Base-by-base conservation (phyloP, 805 yeast genomes). In the Saturnispora halmiae region DNA sequence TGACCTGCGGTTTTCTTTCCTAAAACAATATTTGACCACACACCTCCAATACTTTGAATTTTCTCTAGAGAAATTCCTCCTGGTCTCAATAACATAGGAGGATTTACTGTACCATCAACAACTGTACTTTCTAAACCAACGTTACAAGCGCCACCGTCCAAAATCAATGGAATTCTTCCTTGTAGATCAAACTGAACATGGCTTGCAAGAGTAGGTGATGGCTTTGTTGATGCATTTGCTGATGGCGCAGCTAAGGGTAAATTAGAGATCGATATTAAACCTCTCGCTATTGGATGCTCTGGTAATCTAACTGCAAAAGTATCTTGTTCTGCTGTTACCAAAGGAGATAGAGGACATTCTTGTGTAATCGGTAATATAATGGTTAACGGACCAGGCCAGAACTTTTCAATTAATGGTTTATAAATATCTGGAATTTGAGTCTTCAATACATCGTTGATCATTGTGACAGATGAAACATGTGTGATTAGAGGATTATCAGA, bases 331-430 rank as follows among this genome's bases (percentile, higher is more conserved):
- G 90, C 92, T 0, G 98, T 90, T 18, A 92, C 94, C 14, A 75
- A 65, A 26, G 67, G 65, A 2, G 96, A 86, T 2, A 90, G 64
- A 1, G 75, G 75, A 6, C 71, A 63, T 3, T 54, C 52, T 4
- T 46, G 49, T 21, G 64, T 61, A 4, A 74, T 66, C 0, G 96
- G 96, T 16, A 92, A 63, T 38, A 92, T 59, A 26, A 92, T 84
- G 0, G 96, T 87, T 42, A 92, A 63, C 0, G 98, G 97, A 0
- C 98, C 98, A 0, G 98, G 98, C 97, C 97, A 92, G 52, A 83
- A 82, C 46, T 69, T 69, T 2, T 69, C 67, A 9, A 88, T 66
- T 31, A 92, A 65, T 0, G 75, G 71, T 25, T 65, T 60, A 56
- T 92, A 92, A 0, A 79, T 69, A 1, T 63, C 62, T 0, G 97